Evolutionary conservation across 2,329 filamentous ascomycete genomes (phyloP), one percentile per base, ranked within the genome.

Genomic region (Aspergillus transmontanensis): DNA sequence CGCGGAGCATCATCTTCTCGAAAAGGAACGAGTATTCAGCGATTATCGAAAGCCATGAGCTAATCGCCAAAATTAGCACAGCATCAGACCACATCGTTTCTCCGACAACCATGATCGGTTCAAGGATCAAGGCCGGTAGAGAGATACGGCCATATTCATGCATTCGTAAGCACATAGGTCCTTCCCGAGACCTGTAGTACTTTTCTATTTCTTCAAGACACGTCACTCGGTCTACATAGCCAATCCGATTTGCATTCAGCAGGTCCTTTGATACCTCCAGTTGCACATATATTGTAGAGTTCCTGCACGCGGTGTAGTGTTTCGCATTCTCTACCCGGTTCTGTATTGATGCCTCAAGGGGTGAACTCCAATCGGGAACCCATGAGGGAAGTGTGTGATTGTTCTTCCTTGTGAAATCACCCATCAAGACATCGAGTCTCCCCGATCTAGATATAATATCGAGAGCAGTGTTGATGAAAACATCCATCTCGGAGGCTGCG

Each of bases 111-210:
- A 46, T 11, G 1, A 46, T 19, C 0, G 10, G 11, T 1, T 46
- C 43, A 3, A 46, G 1, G 3, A 3, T 4, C 19, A 46, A 23
- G 4, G n/a, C 43, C 1, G 43, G 43, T 0, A 23, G 1, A 12
- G 43, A 46, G 4, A 46, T 12, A 23, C 11, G n/a, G 0, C n/a
- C 43, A 11, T 46, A 1, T 0, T 6, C 10, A 23, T 23, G 21
- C n/a, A 23, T 0, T 14, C 43, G n/a, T 10, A 46, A 46, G n/a
- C 0, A 46, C n/a, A 10, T 12, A 0, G 0, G 10, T 0, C n/a
- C 43, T 23, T 1, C 10, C 0, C n/a, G 1, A 46, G 21, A 1
- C 6, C 9, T 3, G 21, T 46, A 46, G 21, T 1, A 14, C 0
- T 23, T n/a, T n/a, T n/a, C n/a, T n/a, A n/a, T n/a, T n/a, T n/a